Evolutionary conservation across 345 rosid species (phyloP), one percentile per base, ranked within the genome.

Genomic region (Eucalyptus marginata): DNA sequence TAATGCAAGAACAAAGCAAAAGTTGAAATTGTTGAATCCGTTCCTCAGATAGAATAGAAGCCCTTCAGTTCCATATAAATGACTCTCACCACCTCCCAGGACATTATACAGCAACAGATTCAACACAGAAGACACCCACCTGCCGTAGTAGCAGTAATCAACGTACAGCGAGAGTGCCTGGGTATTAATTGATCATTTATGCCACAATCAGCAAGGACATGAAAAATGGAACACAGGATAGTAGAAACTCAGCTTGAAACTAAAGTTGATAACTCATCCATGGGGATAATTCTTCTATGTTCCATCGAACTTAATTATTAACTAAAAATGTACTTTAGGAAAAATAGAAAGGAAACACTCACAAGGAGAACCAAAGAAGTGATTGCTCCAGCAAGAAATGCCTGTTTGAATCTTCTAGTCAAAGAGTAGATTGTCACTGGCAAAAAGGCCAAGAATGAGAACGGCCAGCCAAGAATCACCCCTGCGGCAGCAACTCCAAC

Each of bases 381-480:
- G 89, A 92, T 86, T 66, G 93, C 94, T 87, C 99, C 99, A 36
- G 97, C 89, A 89, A 95, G 88, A 92, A 96, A 95, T 86, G 95
- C 92, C 89, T 88, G 94, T 86, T 95, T 96, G 87, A 97, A 96
- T 92, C 94, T 95, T 94, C 92, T 95, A 83, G 87, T 86, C 91
- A 98, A 91, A 90, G 98, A 91, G 87, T 93, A 96, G 50, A 95
- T 80, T 44, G 96, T 94, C 49, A 98, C 91, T 1, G 99, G 99
- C 86, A 96, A 92, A 93, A 98, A 98, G n/a, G 96, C 99, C 94
- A 98, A 92, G 88, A 98, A 90, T 7, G 99, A 97, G 92, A 98
- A 98, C 22, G 99, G 99, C 99, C 99, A 97, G 87, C 99, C 99
- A 91, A 98, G 98, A 90, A 98, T 92, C 88, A 97, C 99, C 36